Base-by-base conservation (phyloP, 2,329 filamentous ascomycete genomes). In the Clarireedia hainanense region DNA sequence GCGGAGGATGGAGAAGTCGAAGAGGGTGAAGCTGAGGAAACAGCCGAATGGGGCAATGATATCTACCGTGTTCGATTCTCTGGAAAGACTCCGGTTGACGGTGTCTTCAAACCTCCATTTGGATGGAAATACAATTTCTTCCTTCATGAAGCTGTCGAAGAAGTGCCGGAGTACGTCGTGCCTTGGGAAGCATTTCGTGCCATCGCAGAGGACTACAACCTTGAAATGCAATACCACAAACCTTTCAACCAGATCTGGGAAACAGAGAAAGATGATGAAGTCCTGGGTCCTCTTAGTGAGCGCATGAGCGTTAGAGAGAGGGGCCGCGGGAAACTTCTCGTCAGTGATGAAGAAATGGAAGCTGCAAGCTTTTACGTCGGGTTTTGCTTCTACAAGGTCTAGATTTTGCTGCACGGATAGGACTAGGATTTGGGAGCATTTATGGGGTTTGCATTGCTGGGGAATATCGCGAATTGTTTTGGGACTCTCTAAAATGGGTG, bases 71-170 rank as follows among this genome's bases (percentile, higher is more conserved):
- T 99, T 52, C 84, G 88, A 49, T 97, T 99, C 67, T 89, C 90
- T 0, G 86, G 86, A 23, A 80, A 86, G 67, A 91, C 89, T 0
- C 90, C 91, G 4, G 78, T 83, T 20, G 90, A 96, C 69, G 94
- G 94, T 52, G 79, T 94, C 34, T 99, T 99, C 74, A 85, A 94
- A 5, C 94, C 94, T 5, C 90, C 94, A 0, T 97, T 91, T 69
- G 94, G 92, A 50, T 97, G 94, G 91, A 96, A 94, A 72, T 99
- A 99, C 74, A 95, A 84, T 68, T 99, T 96, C 76, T 95, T 91
- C 71, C 83, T 99, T 56, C 86, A 94, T 66, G 94, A 99, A 73
- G 94, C 94, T 0, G 94, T 99, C 20, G 92, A 97, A 70, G 89
- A 91, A 68, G 89, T 96, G 6, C 92, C 94, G 2, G 94, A 99